Percentiles rank a stretch among this genome's conserved stretches.
These are phyloP conservation scores for Neofusicoccum laricinum DNA, from an alignment of 2,329 filamentous ascomycete genomes.

Conservation along the genomic window DNA sequence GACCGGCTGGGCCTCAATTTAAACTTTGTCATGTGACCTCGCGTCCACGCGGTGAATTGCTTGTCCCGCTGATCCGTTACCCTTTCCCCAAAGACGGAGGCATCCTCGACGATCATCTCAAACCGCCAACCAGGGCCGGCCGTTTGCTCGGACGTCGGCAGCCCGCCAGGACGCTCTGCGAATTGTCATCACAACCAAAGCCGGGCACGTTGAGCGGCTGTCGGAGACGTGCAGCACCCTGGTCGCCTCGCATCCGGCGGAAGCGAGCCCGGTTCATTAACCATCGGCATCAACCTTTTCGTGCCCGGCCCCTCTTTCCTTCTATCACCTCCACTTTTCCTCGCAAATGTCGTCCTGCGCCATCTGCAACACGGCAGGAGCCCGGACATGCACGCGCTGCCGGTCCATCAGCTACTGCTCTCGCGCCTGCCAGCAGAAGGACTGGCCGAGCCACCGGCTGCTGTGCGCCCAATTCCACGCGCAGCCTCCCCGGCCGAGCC, in stretches of 20 bases:
- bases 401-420: slow-evolving; percentile 50
- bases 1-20: background rate
- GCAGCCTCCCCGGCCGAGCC: background rate
- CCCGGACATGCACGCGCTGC: slow-evolving; percentile 47
- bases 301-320: background rate
- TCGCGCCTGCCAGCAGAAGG: slow-evolving; percentile 49
- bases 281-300: background rate
- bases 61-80: background rate
- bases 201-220: background rate
- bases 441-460: slow-evolving; percentile 37
- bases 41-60: background rate
- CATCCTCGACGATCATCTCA: background rate
- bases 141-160: background rate
- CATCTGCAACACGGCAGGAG: slow-evolving; percentile 27
- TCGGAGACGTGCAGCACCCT: background rate
- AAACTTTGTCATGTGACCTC: background rate
- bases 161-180: background rate
- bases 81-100: background rate
- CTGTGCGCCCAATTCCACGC: background rate
- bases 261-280: background rate
- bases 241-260: background rate
- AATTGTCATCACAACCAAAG: background rate
- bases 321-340: background rate
- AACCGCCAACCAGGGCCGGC: background rate
- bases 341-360: slow-evolving; percentile 6